phyloP scores from a whole-genome alignment of 176 grass and related monocot genomes.

The Sorghum bicolor region Sorghum_bicolor_NCBIv3 NC_012877.2:60705001-60705500 shows the following conservation, averaged over 20 bases:
- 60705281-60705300: neutral
- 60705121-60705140: neutral
- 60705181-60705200: neutral
- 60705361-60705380: conserved; percentile 84
- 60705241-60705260: neutral
- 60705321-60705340: conserved; percentile 18
- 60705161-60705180: neutral
- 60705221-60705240: neutral
- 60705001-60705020: neutral
- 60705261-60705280: neutral
- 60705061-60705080: neutral
- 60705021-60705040: neutral
- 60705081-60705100: neutral
- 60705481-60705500: conserved; percentile 50
- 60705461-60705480: neutral
- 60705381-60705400: conserved; percentile 79
- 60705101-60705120: neutral
- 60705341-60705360: conserved; percentile 62
- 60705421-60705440: conserved; percentile 22
- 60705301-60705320: neutral
- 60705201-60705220: neutral
- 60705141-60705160: neutral
- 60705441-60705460: neutral
- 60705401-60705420: conserved; percentile 61
- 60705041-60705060: neutral